phyloP scores from a whole-genome alignment of 352 stramenopile species.

The Phytophthora fragariaefolia region DNA sequence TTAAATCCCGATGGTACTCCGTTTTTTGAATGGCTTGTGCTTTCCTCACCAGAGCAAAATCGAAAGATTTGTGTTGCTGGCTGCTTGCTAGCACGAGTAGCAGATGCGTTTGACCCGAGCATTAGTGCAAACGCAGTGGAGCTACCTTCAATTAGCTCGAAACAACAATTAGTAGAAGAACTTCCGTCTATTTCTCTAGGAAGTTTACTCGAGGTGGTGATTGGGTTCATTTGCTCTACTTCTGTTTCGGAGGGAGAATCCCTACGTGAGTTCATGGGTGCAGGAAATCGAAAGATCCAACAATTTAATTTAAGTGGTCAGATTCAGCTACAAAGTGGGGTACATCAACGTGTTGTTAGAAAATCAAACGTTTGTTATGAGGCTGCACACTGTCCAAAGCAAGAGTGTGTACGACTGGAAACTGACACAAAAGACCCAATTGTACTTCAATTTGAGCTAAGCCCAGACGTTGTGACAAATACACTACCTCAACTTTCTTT shows the following conservation, averaged over 20 bases:
- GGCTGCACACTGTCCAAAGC: slow-evolving; percentile 18
- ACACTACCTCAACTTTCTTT: slow-evolving; percentile 19
- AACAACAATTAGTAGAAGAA: not conserved
- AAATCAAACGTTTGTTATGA: slow-evolving; percentile 4
- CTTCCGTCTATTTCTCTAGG: slow-evolving; percentile 18
- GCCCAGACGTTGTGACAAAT: slow-evolving; percentile 30
- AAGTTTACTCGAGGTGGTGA: slow-evolving; percentile 26
- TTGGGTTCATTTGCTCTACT: slow-evolving; percentile 18
- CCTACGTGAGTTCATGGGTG: slow-evolving; percentile 3
- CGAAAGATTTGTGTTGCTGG: not conserved
- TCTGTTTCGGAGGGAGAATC: slow-evolving; percentile 1
- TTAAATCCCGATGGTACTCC: not conserved
- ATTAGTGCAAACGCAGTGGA: too few relatives aligned
- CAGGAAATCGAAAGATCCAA: not conserved
- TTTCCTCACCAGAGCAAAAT: not conserved
- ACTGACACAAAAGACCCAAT: slow-evolving; percentile 1
- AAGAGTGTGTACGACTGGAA: slow-evolving; percentile 14
- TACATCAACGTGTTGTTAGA: slow-evolving; percentile 14
- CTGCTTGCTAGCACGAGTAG: not conserved
- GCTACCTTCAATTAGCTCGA: not conserved
- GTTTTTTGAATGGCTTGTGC: not conserved
- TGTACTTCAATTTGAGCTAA: slow-evolving; percentile 28
- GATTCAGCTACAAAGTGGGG: slow-evolving; percentile 12
- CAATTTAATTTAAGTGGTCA: slow-evolving; percentile 8
- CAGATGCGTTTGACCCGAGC: not conserved